Evolutionary conservation across 805 yeast species (phyloP).

Genomic region (Monosporozyma aerobia): DNA sequence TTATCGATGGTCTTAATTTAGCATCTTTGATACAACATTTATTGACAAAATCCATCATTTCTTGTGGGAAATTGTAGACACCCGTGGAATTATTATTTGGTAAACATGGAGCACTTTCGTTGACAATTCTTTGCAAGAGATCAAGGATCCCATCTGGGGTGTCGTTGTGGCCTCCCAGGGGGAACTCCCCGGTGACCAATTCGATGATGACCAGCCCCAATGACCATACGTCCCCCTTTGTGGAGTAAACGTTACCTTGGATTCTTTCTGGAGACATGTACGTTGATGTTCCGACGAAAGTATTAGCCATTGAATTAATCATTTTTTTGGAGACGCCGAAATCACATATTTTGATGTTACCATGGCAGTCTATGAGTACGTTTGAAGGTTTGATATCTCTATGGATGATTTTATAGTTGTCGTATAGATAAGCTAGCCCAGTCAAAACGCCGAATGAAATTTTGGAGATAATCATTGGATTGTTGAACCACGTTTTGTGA

Average conservation of each 20-base stretch:
- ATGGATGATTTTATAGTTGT: constrained; percentile 81
- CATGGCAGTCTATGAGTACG: constrained; percentile 76
- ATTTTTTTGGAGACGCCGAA: constrained; percentile 93
- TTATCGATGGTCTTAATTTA: constrained; percentile 58
- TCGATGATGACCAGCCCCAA: constrained; percentile 85
- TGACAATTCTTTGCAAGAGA: constrained; percentile 82
- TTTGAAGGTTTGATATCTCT: constrained; percentile 95
- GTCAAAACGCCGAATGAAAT: constrained; percentile 67
- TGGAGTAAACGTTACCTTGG: constrained; percentile 86
- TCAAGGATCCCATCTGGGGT: constrained; percentile 84
- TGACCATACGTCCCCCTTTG: constrained; percentile 98
- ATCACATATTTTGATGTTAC: constrained; percentile 87
- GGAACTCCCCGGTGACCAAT: constrained; percentile 75
- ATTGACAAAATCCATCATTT: constrained; percentile 59
- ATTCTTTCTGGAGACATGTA: constrained; percentile 98
- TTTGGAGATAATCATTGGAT: constrained; percentile 52
- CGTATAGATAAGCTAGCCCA: constrained; percentile 75
- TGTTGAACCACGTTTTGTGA: constrained; percentile 30
- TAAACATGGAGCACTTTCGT: constrained; percentile 80
- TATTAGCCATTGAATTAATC: constrained; percentile 89
- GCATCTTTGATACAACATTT: constrained; percentile 68
- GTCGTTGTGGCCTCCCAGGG: constrained; percentile 54
- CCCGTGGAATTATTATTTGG: constrained; percentile 27
- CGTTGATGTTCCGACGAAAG: constrained; percentile 95
- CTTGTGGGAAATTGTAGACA: constrained; percentile 29